Conservation (phyloP, 2,329 filamentous ascomycete genomes). For the Penicillium paneum region DNA sequence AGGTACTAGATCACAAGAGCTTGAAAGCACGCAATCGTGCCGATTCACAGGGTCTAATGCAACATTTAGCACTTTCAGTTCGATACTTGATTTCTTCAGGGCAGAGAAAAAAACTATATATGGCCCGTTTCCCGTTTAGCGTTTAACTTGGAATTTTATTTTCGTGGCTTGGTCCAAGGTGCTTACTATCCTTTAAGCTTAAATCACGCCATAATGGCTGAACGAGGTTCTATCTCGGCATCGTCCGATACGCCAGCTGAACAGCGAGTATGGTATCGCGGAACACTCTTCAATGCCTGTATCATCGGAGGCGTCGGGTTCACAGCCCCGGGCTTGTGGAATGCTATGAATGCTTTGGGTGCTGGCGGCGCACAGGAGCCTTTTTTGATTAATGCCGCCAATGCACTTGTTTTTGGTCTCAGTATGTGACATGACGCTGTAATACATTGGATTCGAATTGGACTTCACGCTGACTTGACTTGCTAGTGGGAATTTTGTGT, state of each 20-base stretch:
- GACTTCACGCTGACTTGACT: background rate
- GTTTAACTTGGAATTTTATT: background rate
- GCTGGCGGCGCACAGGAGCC: slow-evolving; percentile 53
- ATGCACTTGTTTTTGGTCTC: slow-evolving; percentile 48
- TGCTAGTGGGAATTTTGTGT: slow-evolving; percentile 45
- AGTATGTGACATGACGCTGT: slow-evolving; percentile 28
- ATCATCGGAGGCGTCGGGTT: slow-evolving; percentile 55
- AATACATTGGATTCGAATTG: background rate
- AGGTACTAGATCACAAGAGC: background rate
- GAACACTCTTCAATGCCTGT: slow-evolving; percentile 54
- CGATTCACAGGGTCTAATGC: background rate
- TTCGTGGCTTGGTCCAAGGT: background rate
- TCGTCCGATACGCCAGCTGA: slow-evolving; percentile 4
- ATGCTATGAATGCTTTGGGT: slow-evolving; percentile 54
- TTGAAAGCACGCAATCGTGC: slow-evolving; percentile 5
- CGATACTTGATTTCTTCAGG: background rate
- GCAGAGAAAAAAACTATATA: background rate
- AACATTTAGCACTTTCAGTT: background rate
- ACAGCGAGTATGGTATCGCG: slow-evolving; percentile 46
- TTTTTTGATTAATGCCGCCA: slow-evolving; percentile 53
- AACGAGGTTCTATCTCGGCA: slow-evolving; percentile 12
- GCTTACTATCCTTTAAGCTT: background rate
- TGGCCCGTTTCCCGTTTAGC: background rate
- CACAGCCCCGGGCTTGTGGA: slow-evolving; percentile 49
- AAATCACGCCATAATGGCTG: slow-evolving; percentile 11